Evolutionary conservation across 352 stramenopile genomes (phyloP).

Genomic region (Blastocystis sp.): DNA sequence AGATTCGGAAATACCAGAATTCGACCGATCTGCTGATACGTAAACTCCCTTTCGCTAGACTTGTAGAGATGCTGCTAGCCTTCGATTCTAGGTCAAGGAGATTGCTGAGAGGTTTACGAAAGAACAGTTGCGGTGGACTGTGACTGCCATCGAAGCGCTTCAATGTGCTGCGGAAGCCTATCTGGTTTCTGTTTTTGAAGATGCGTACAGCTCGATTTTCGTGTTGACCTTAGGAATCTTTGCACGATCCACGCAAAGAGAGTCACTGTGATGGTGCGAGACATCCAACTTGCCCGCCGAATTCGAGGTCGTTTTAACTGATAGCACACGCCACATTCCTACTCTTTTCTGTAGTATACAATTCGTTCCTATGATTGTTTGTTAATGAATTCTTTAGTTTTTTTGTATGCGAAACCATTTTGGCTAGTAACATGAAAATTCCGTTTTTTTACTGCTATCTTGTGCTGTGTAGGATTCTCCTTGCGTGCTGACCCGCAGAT

Average conservation of each 20-base stretch:
- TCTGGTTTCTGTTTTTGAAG: conserved; percentile 82
- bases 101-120: conserved; percentile 82
- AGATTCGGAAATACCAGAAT: conserved; percentile 86
- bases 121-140: conserved; percentile 87
- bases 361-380: neutral
- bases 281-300: conserved; percentile 71
- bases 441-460: neutral
- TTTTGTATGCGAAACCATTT: neutral
- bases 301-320: conserved; percentile 67
- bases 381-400: neutral
- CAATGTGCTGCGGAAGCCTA: conserved; percentile 83
- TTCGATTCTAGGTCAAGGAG: conserved; percentile 67
- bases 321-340: conserved; percentile 35
- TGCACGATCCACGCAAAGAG: conserved; percentile 74
- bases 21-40: conserved; percentile 82
- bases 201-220: conserved; percentile 70
- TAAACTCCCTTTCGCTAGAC: conserved; percentile 72
- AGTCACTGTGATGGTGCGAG: conserved; percentile 74
- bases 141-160: conserved; percentile 79
- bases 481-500: no score
- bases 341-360: neutral
- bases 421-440: neutral
- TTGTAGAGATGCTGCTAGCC: conserved; percentile 61
- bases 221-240: neutral
- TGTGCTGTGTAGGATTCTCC: neutral